Percentiles rank a stretch among this genome's conserved stretches.
These are phyloP conservation scores for Eutrema heterophyllum DNA, from an alignment of 345 rosid genomes.

Conservation along the genomic window DNA sequence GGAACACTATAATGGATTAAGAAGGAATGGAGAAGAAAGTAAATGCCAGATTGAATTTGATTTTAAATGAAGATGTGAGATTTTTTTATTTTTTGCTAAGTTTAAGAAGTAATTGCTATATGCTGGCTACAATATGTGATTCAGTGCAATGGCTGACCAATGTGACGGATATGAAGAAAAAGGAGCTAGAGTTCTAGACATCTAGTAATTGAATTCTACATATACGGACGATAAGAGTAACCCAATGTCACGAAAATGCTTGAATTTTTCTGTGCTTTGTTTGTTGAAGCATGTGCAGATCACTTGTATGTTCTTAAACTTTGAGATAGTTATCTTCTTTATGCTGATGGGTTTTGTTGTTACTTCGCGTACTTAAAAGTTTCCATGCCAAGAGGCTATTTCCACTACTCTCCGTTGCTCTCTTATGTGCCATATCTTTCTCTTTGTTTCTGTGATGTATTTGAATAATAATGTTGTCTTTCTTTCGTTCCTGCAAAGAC, in stretches of 20 bases:
- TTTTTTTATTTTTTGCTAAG: neutral
- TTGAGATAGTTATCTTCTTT: neutral
- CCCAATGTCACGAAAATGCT: neutral
- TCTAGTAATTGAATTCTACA: neutral
- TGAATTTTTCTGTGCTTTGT: neutral
- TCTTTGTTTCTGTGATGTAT: neutral
- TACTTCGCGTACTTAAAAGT: neutral
- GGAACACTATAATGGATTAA: neutral
- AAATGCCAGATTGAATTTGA: neutral
- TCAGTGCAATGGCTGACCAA: neutral
- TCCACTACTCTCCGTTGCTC: neutral
- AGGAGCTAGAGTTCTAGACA: neutral
- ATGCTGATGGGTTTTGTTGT: neutral
- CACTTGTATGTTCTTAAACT: neutral
- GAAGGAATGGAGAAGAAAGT: neutral
- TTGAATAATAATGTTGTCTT: neutral
- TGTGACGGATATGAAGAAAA: neutral
- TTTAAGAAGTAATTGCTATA: neutral
- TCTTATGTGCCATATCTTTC: neutral
- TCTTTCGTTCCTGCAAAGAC: constrained; percentile 31
- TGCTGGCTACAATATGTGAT: neutral
- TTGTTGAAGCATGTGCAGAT: neutral
- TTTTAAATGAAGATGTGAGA: neutral
- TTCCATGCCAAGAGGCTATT: neutral
- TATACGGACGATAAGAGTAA: neutral